Conservation (phyloP, 345 rosid genomes). For the Streptanthus diversifolius region DNA sequence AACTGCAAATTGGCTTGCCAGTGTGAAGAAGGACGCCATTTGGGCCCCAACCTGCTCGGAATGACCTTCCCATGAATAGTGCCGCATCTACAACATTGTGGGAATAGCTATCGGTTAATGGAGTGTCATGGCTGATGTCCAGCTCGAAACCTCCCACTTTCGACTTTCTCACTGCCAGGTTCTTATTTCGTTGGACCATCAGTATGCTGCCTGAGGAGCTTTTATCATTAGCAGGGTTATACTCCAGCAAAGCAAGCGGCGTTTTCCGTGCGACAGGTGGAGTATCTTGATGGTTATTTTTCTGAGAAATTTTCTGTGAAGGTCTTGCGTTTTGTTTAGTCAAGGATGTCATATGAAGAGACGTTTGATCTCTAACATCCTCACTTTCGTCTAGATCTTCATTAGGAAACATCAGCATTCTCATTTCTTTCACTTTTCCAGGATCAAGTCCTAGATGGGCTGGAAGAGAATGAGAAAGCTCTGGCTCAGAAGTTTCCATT, state of each 20-base stretch:
- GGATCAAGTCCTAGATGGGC: constrained; percentile 94
- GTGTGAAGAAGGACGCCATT: constrained; percentile 88
- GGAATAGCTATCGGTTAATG: constrained; percentile 64
- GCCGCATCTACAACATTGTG: constrained; percentile 85
- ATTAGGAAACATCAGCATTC: constrained; percentile 81
- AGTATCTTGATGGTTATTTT: constrained; percentile 47
- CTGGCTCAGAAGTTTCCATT: constrained; percentile 44
- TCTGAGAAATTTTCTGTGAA: constrained; percentile 47
- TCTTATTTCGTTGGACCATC: constrained; percentile 73
- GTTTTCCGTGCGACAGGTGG: constrained; percentile 53
- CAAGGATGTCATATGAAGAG: constrained; percentile 41
- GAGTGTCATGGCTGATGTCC: constrained; percentile 64
- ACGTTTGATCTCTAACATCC: constrained; percentile 38
- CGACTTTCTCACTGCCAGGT: constrained; percentile 45
- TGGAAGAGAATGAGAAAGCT: constrained; percentile 96
- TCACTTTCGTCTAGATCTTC: constrained; percentile 57
- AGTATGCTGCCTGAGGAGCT: constrained; percentile 55
- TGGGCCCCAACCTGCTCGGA: constrained; percentile 99
- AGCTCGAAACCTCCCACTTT: constrained; percentile 70
- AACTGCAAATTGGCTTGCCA: constrained; percentile 58
- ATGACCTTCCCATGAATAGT: constrained; percentile 92
- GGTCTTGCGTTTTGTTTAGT: constrained; percentile 44
- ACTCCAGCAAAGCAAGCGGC: constrained; percentile 78
- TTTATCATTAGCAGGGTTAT: constrained; percentile 54
- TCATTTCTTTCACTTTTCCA: constrained; percentile 79